A percentile compares a stretch with the other conserved stretches of the same genome.
Conservation (phyloP, 768 basidiomycete genomes). For the Amyloporia xantha region DNA sequence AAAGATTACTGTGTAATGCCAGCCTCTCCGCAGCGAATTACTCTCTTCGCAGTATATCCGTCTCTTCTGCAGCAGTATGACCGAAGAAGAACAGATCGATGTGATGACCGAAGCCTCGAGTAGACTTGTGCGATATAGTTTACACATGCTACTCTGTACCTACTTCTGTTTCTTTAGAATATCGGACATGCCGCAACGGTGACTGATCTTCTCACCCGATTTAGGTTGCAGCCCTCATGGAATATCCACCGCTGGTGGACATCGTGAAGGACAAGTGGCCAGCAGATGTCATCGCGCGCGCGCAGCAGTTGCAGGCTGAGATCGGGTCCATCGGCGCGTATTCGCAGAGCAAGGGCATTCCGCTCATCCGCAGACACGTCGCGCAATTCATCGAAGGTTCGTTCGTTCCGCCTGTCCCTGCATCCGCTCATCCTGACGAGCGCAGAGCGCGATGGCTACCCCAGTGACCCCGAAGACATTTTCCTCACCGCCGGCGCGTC, state of each 20-base stretch:
- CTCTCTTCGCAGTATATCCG: too few relatives aligned
- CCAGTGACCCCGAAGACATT: slow-evolving; percentile 76
- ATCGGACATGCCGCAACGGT: too few relatives aligned
- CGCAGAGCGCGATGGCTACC: slow-evolving; percentile 84
- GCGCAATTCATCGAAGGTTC: slow-evolving; percentile 84
- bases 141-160: too few relatives aligned
- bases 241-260: slow-evolving; percentile 81
- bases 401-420: slow-evolving; percentile 16
- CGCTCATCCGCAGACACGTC: slow-evolving; percentile 80
- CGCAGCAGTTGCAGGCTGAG: slow-evolving; percentile 70
- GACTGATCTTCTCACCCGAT: too few relatives aligned
- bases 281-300: slow-evolving; percentile 75
- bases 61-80: too few relatives aligned
- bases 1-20: too few relatives aligned
- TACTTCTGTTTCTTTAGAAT: too few relatives aligned
- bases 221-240: slow-evolving; percentile 84
- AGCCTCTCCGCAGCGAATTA: too few relatives aligned
- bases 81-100: too few relatives aligned
- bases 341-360: slow-evolving; percentile 90
- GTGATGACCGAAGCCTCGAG: too few relatives aligned
- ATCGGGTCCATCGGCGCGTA: slow-evolving; percentile 95
- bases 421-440: neutral
- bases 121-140: too few relatives aligned
- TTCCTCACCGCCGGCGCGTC: slow-evolving; percentile 96
- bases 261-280: slow-evolving; percentile 79